phyloP scores from a whole-genome alignment of 148 eudicot genomes.

The Rheum nobile region DNA sequence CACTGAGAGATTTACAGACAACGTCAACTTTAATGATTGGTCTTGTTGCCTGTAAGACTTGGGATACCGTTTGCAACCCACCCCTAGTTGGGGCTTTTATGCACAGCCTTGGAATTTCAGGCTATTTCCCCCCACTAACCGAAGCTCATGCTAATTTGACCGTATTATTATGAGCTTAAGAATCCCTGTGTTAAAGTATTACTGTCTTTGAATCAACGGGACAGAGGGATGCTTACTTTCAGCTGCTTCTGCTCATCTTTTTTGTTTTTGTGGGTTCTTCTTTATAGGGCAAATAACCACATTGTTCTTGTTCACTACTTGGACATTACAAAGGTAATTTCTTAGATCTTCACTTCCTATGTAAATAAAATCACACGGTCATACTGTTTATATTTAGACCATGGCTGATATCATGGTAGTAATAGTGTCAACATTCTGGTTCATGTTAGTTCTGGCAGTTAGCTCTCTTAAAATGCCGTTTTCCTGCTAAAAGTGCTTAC shows the following conservation, averaged over 20 bases:
- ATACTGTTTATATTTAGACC: neutral
- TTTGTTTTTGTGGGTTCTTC: neutral
- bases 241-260: neutral
- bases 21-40: too few species aligned
- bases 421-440: neutral
- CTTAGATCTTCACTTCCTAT: too few species aligned
- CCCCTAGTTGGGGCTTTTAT: too few species aligned
- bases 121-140: neutral
- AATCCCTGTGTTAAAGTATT: neutral
- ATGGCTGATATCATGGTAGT: neutral
- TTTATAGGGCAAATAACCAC: slow-evolving; percentile 61
- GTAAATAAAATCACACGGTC: neutral
- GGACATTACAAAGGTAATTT: slow-evolving; percentile 58
- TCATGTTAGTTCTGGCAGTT: neutral
- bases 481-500: neutral
- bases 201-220: neutral
- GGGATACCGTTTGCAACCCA: too few species aligned
- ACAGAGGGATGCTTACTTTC: neutral
- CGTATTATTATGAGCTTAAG: neutral
- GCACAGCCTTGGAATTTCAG: neutral
- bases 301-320: slow-evolving; percentile 98
- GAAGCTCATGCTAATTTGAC: neutral
- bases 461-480: neutral
- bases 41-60: too few species aligned
- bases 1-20: too few species aligned